Evolutionary conservation across 2,329 filamentous ascomycete species (phyloP), one percentile per base, ranked within the genome.

Genomic region (Ilyonectria destructans): DNA sequence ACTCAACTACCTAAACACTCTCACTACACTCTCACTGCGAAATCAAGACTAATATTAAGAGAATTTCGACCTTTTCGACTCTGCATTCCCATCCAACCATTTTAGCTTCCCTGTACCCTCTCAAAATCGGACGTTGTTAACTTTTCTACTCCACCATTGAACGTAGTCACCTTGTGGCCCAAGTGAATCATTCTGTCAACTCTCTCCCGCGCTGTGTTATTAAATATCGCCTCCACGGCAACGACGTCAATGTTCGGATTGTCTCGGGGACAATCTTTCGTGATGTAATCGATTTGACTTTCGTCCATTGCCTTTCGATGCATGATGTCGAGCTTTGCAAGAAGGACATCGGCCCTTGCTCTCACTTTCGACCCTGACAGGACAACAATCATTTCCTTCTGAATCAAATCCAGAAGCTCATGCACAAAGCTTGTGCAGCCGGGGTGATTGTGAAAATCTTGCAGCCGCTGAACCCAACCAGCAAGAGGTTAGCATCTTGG

Each of bases 401-500:
- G 23, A 9, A 68, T 68, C 1, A 66, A 23, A 4, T 68, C 58
- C 2, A 68, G 31, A 15, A 68, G 58, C 1, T 68, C 62, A 6
- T 62, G 66, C 2, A 68, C 21, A 23, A 68, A 68, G 2, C 56
- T 19, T 9, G 52, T 57, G 10, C 66, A 68, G 8, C 52, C 62
- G 3, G 51, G 19, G 5, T 48, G 21, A 2, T 26, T 29, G 6
- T 58, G 66, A 6, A 58, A 23, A 6, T 21, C 10, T 6, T 29
- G 17, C 35, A 68, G 48, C 1, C 65, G 62, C 66, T 68, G n/a
- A 10, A 7, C 19, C 45, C 45, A 48, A 12, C 6, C 4, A 13
- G 45, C 9, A 26, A 4, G 6, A 17, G 12, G 23, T 68, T 17
- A 68, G 65, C 19, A 40, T 33, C 31, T 8, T 10, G 19, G 12